These are phyloP conservation scores for Diaporthe sp. DNA, from an alignment of 2,329 filamentous ascomycete species.

Conservation along the genomic window DNA sequence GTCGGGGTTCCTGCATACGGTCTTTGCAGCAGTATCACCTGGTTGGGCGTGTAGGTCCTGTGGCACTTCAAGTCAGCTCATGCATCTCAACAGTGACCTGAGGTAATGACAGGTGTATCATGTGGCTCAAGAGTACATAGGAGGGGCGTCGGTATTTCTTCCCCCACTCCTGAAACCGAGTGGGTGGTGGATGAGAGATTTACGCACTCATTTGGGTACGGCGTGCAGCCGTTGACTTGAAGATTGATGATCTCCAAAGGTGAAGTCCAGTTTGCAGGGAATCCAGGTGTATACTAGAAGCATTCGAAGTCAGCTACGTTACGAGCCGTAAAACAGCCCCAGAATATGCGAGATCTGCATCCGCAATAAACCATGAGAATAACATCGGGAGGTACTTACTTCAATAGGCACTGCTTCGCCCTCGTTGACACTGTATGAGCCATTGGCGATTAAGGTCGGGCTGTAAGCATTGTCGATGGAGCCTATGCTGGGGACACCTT, in stretches of 20 bases:
- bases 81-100: too few species aligned
- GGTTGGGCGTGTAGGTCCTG: constrained; percentile 20
- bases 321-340: background rate
- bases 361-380: background rate
- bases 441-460: constrained; percentile 14
- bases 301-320: background rate
- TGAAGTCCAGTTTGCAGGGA: constrained; percentile 34
- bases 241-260: constrained; percentile 31
- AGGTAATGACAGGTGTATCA: background rate
- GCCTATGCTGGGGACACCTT: constrained; percentile 32
- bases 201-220: constrained; percentile 22
- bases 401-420: constrained; percentile 24
- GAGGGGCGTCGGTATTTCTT: too few species aligned
- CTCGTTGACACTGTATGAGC: constrained; percentile 28
- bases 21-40: constrained; percentile 32
- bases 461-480: constrained; percentile 35
- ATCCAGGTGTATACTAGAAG: constrained; percentile 23
- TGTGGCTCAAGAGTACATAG: background rate
- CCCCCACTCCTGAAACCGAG: too few species aligned
- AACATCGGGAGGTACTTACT: background rate
- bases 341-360: background rate
- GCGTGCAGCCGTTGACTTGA: constrained; percentile 28
- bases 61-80: background rate
- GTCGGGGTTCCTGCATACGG: constrained; percentile 2
- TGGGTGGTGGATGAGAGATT: too few species aligned